These are phyloP conservation scores for Clitoria ternatea DNA, from an alignment of 306 rosid species.

Conservation along the genomic window DNA sequence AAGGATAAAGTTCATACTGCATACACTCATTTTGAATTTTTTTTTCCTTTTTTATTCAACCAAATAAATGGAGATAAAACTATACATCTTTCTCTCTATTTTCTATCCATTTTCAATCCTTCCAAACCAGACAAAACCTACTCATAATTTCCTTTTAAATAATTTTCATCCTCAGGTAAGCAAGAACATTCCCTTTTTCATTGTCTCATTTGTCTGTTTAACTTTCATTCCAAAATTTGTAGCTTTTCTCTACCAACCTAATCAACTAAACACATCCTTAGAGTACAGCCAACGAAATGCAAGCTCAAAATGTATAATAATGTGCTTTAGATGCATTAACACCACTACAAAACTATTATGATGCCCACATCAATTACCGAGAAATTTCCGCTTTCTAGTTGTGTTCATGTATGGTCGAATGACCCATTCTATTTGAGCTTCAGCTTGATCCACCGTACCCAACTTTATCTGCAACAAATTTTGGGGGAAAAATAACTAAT, in stretches of 20 bases:
- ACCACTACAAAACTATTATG: background rate
- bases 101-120: no score
- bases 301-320: background rate
- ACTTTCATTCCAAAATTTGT: background rate
- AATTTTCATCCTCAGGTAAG: background rate
- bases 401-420: constrained; percentile 83
- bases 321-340: background rate
- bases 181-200: background rate
- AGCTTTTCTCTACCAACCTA: background rate
- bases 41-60: no score
- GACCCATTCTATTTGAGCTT: constrained; percentile 83
- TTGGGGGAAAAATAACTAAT: background rate
- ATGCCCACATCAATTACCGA: constrained; percentile 48
- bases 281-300: background rate
- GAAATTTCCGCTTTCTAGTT: constrained; percentile 48
- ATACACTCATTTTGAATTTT: no score
- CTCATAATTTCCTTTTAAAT: no score
- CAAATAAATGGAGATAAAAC: no score
- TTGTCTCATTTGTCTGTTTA: background rate
- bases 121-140: no score
- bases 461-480: constrained; percentile 54
- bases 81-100: no score
- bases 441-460: constrained; percentile 80
- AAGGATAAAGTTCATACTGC: no score
- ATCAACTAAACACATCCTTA: background rate